These are phyloP conservation scores for Tolypocladium album DNA, from an alignment of 2,329 filamentous ascomycete species.

Conservation along the genomic window DNA sequence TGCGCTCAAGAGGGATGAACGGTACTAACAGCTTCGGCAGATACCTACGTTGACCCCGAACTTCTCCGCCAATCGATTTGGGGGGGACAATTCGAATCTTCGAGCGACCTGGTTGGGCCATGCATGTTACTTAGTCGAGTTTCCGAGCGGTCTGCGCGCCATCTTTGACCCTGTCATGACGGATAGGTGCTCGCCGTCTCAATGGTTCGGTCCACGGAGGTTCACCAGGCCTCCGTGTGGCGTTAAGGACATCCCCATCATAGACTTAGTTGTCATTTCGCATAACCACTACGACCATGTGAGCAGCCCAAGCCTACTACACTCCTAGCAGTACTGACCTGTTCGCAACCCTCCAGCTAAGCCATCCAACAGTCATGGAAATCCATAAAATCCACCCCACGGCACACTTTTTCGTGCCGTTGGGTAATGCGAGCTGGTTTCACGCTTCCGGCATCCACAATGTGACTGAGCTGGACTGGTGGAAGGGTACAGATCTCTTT, in stretches of 20 bases:
- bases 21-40: background rate
- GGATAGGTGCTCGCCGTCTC: constrained; percentile 64
- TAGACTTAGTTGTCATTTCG: constrained; percentile 64
- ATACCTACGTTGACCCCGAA: background rate
- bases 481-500: constrained; percentile 61
- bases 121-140: constrained; percentile 80
- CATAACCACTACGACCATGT: constrained; percentile 80
- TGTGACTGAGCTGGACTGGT: constrained; percentile 82
- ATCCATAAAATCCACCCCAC: constrained; percentile 57
- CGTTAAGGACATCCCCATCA: constrained; percentile 59
- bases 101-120: constrained; percentile 78
- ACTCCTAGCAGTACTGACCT: background rate
- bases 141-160: constrained; percentile 66
- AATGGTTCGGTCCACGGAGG: constrained; percentile 55
- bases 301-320: constrained; percentile 18
- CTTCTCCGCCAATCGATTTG: background rate
- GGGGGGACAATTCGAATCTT: background rate
- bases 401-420: constrained; percentile 70
- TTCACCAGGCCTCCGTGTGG: constrained; percentile 65
- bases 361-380: constrained; percentile 56
- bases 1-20: too few relatives aligned
- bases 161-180: constrained; percentile 85
- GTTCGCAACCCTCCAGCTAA: constrained; percentile 32
- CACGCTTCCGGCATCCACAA: constrained; percentile 51
- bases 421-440: constrained; percentile 74